phyloP scores from a whole-genome alignment of 208 protist genomes.

The Phytomonas francai region DNA sequence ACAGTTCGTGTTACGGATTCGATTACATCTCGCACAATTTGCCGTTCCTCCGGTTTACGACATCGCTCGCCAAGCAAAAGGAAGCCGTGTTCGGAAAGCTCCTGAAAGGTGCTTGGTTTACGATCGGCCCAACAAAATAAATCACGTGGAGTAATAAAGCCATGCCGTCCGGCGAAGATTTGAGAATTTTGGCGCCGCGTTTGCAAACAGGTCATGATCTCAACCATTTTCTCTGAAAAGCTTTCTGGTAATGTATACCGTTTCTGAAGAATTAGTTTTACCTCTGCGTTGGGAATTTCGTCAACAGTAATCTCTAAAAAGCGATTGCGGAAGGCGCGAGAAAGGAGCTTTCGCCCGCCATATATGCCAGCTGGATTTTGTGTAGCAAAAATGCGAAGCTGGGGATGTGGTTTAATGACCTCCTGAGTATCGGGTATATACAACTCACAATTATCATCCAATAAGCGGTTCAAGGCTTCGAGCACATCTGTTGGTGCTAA shows the following conservation, averaged over 20 bases:
- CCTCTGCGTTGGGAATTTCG: constrained; percentile 97
- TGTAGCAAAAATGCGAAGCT: constrained; percentile 99
- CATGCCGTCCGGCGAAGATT: constrained; percentile 98
- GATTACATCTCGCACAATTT: constrained; percentile 91
- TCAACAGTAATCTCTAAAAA: constrained; percentile 99
- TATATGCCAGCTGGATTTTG: constrained; percentile 99
- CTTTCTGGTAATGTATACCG: constrained; percentile 92
- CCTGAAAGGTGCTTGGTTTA: constrained; percentile 79
- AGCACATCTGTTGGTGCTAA: constrained; percentile 99
- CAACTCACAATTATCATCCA: constrained; percentile 99
- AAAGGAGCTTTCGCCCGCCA: constrained; percentile 98
- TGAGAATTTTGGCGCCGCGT: constrained; percentile 85
- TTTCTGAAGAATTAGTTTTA: constrained; percentile 94
- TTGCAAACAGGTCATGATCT: constrained; percentile 95
- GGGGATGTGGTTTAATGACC: constrained; percentile 95
- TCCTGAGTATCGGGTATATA: constrained; percentile 99
- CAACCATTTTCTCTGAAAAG: constrained; percentile 92
- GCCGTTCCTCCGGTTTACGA: constrained; percentile 90
- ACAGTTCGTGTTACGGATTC: constrained; percentile 72
- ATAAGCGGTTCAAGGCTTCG: constrained; percentile 99
- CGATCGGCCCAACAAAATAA: constrained; percentile 99
- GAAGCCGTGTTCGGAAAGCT: constrained; percentile 96
- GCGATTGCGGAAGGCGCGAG: constrained; percentile 98
- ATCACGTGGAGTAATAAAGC: constrained; percentile 99
- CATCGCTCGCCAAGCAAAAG: constrained; percentile 98